phyloP scores from a whole-genome alignment of 2,329 filamentous ascomycete genomes.

The Ceratocystis harringtonii region DNA sequence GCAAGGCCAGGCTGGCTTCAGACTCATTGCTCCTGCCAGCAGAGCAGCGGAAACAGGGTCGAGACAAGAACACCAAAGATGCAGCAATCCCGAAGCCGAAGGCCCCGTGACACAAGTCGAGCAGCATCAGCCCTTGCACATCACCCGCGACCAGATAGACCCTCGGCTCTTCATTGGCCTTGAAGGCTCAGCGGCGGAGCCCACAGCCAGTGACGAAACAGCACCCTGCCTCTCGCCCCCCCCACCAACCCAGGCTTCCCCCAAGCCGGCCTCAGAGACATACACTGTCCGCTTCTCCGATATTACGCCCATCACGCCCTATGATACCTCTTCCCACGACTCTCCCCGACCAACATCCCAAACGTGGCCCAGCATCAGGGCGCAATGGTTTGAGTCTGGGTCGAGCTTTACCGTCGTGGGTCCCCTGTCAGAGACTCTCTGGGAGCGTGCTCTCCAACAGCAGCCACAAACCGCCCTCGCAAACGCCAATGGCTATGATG shows the following conservation, averaged over 20 bases:
- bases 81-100: neutral
- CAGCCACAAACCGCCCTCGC: neutral
- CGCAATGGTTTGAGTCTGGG: neutral
- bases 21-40: neutral
- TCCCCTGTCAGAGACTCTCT: conserved; percentile 13
- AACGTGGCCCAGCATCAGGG: neutral
- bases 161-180: conserved; percentile 11
- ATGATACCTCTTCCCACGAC: neutral
- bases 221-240: neutral
- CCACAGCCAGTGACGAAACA: neutral
- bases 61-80: neutral
- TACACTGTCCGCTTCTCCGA: conserved; percentile 9
- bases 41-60: neutral
- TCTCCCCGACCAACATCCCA: neutral
- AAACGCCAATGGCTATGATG: neutral
- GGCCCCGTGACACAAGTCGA: neutral
- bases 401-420: conserved; percentile 9
- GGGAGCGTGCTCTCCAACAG: conserved; percentile 14
- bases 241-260: neutral
- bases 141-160: conserved; percentile 10
- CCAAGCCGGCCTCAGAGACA: neutral
- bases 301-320: conserved; percentile 1
- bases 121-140: neutral
- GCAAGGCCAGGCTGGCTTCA: conserved; percentile 1
- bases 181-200: neutral